Percentiles rank a stretch among this genome's conserved stretches.
Evolutionary conservation across 192 early-diverging fungal species (phyloP).

Genomic region (Dispira simplex): DNA sequence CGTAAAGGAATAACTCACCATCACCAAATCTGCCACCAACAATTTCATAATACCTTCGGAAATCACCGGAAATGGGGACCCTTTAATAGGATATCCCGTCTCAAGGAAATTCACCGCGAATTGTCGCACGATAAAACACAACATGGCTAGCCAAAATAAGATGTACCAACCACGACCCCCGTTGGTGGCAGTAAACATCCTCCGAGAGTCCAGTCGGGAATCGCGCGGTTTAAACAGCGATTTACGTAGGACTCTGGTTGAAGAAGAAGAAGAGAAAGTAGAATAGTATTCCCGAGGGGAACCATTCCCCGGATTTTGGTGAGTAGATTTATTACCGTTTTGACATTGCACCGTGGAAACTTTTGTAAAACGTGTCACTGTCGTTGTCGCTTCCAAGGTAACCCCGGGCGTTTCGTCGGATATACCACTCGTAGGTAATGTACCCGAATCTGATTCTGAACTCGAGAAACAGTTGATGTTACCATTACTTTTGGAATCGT

Average conservation of each 20-base stretch:
- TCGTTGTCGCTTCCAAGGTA: too few relatives aligned
- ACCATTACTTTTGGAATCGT: too few relatives aligned
- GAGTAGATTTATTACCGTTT: too few relatives aligned
- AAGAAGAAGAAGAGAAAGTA: too few relatives aligned
- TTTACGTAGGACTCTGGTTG: neutral
- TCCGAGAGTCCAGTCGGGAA: conserved; percentile 1
- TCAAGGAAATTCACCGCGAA: conserved; percentile 32
- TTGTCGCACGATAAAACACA: conserved; percentile 43
- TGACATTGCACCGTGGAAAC: too few relatives aligned
- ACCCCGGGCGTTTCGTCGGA: too few relatives aligned
- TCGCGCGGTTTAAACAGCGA: conserved; percentile 4
- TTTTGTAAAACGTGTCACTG: too few relatives aligned
- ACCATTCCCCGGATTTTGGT: too few relatives aligned
- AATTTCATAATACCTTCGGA: conserved; percentile 46
- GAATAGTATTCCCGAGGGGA: too few relatives aligned
- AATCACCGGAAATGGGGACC: conserved; percentile 32
- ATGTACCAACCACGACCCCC: conserved; percentile 55
- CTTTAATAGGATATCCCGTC: conserved; percentile 30
- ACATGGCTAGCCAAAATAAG: conserved; percentile 73
- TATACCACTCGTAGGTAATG: too few relatives aligned
- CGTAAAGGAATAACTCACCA: conserved; percentile 49
- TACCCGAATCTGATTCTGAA: too few relatives aligned
- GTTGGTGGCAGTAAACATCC: conserved; percentile 7
- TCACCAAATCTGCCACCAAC: conserved; percentile 46
- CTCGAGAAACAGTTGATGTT: too few relatives aligned